phyloP scores from a whole-genome alignment of 1,139 yeast species.

The Magnusiomyces tetraspermus region DNA sequence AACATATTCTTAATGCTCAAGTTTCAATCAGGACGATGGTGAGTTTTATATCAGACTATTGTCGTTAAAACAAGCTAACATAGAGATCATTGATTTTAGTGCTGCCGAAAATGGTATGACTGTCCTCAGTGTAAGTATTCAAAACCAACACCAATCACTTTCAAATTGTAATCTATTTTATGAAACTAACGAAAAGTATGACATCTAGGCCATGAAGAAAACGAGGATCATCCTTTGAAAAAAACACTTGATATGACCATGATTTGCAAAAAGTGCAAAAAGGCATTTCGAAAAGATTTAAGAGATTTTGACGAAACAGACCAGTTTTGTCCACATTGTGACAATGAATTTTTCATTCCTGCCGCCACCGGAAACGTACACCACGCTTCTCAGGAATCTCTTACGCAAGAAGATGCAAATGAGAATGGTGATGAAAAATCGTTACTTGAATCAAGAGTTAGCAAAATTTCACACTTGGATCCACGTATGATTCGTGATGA shows the following conservation, averaged over 20 bases:
- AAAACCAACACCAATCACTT: too few relatives aligned
- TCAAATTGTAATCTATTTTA: neutral
- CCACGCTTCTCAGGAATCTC: slow-evolving; percentile 14
- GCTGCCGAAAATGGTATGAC: slow-evolving; percentile 33
- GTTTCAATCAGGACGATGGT: slow-evolving; percentile 33
- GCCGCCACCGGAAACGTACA: slow-evolving; percentile 19
- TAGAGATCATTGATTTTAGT: slow-evolving; percentile 16
- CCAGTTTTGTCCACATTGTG: slow-evolving; percentile 34
- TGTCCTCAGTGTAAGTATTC: slow-evolving; percentile 33
- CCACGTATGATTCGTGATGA: slow-evolving; percentile 31
- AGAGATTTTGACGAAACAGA: slow-evolving; percentile 33
- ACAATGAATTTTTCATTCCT: slow-evolving; percentile 31
- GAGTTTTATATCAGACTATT: slow-evolving; percentile 9
- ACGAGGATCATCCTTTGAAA: slow-evolving; percentile 28
- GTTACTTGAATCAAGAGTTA: slow-evolving; percentile 7
- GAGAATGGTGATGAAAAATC: slow-evolving; percentile 1
- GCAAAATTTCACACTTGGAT: slow-evolving; percentile 18
- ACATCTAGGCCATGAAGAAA: slow-evolving; percentile 27
- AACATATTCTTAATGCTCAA: slow-evolving; percentile 33
- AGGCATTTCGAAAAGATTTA: slow-evolving; percentile 33
- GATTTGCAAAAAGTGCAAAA: slow-evolving; percentile 33
- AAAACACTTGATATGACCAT: slow-evolving; percentile 32
- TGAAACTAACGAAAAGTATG: neutral
- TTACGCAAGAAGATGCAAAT: neutral
- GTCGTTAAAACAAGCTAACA: slow-evolving; percentile 1